Conservation (phyloP, 2,329 filamentous ascomycete species). For the Penicillium polonicum region DNA sequence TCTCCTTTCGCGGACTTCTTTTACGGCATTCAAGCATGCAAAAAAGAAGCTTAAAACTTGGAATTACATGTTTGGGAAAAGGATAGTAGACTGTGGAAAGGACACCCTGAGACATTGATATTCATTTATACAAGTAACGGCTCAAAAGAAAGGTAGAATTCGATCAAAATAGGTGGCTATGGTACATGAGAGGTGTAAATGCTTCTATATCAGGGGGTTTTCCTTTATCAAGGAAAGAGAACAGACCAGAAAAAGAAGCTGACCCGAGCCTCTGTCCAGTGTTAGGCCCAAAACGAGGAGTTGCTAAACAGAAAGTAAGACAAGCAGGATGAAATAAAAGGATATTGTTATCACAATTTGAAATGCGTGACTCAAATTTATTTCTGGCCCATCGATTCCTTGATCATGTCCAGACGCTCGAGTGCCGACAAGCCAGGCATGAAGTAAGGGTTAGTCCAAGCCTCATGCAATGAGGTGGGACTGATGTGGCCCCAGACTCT, state of each 20-base stretch:
- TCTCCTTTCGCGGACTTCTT: background rate
- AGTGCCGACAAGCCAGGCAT: constrained; percentile 33
- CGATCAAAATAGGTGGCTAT: constrained; percentile 13
- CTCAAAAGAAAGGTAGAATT: constrained; percentile 1
- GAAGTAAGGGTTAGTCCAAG: constrained; percentile 39
- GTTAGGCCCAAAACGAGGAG: background rate
- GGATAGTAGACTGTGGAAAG: background rate
- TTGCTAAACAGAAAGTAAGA: background rate
- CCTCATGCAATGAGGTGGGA: constrained; percentile 42
- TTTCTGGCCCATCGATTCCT: constrained; percentile 18
- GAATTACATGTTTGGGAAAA: background rate
- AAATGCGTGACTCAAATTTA: background rate
- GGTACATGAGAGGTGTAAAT: constrained; percentile 13
- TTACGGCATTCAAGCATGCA: too few species aligned
- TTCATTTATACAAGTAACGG: constrained; percentile 9
- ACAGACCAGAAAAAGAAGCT: background rate
- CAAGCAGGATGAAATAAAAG: background rate
- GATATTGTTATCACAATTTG: background rate
- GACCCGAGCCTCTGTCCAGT: background rate
- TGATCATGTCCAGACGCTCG: constrained; percentile 38
- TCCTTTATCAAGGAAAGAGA: background rate
- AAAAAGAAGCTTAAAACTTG: background rate
- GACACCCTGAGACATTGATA: background rate
- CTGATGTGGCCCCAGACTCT: constrained; percentile 51
- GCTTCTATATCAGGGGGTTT: background rate